phyloP scores from a whole-genome alignment of 129 eudicot genomes.

The Heracleum sosnowskyi region DNA sequence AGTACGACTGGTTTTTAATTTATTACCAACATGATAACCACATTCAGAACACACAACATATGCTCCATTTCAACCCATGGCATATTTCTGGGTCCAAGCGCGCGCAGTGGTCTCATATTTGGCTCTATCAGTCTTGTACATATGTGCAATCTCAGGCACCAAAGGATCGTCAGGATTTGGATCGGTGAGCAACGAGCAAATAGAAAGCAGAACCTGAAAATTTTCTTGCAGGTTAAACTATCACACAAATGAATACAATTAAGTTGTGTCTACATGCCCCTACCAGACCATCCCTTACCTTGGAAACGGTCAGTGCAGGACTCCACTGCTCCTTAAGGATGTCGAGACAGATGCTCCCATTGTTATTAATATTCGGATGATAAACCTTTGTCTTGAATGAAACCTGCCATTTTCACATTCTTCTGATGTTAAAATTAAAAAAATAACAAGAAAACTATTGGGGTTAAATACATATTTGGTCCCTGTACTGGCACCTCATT shows the following conservation, averaged over 20 bases:
- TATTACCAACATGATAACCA: conserved; percentile 2
- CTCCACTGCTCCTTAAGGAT: conserved; percentile 86
- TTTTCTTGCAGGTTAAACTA: not conserved
- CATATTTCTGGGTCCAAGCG: conserved; percentile 88
- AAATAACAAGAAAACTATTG: no score
- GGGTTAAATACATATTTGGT: not conserved
- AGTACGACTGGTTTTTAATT: not conserved
- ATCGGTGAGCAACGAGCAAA: conserved; percentile 74
- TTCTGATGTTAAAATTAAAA: not conserved
- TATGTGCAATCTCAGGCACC: conserved; percentile 86
- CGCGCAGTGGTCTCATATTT: conserved; percentile 79
- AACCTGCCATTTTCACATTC: conserved; percentile 28
- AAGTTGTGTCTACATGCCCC: not conserved
- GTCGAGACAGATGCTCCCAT: conserved; percentile 79
- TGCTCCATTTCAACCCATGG: conserved; percentile 47
- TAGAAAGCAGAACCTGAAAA: conserved; percentile 69
- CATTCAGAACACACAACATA: not conserved
- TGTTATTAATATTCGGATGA: conserved; percentile 78
- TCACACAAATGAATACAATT: not conserved
- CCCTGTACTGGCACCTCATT: not conserved
- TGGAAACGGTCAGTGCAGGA: conserved; percentile 78
- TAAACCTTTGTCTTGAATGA: conserved; percentile 69
- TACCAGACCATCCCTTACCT: conserved; percentile 32
- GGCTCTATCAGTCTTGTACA: conserved; percentile 67
- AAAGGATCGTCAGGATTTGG: conserved; percentile 92